Evolutionary conservation across 192 early-diverging fungal species (phyloP), one percentile per base, ranked within the genome.

Genomic region (Entomortierella chlamydospora): DNA sequence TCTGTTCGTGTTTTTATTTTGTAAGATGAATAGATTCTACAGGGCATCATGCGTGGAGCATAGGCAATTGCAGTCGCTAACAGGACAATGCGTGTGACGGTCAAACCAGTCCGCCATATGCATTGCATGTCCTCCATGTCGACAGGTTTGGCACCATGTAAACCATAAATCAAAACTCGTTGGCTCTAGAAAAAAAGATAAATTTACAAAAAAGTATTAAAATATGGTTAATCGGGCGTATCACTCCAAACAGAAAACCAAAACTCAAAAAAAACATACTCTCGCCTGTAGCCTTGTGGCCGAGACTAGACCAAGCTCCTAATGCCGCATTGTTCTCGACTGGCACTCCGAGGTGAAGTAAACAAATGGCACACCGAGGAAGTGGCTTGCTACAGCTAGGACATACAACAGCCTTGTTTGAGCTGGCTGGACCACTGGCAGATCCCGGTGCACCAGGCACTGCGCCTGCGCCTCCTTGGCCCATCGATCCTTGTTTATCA

Each of bases 71-170:
- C 98, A 99, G 30, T 93, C 93, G n/a, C 96, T 90, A 7, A 99
- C 95, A 25, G 98, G 96, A 81, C 98, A 99, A 33, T 83, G 85
- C 23, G 73, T 67, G 78, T 99, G 95, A 0, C 86, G 90, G 57
- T 88, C 82, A 77, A 99, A 99, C 98, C 98, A 99, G 45, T 93
- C 87, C 37, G 88, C 78, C 83, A 99, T 89, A 70, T 99, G 98
- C 30, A 87, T 83, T 3, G 93, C 92, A 74, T 99, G 98, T 1
- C 98, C 98, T 41, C 98, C 98, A 82, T 99, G 98, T 17, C 93
- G 87, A 82, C 98, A 99, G 12, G 93, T 94, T 81, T 97, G 96
- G 83, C 98, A 99, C 98, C 98, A 99, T 17, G 95, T 97, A 76
- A 98, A 99, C 97, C 96, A 99, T 45, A 90, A 81, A 65, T 95